Evolutionary conservation across 768 basidiomycete genomes (phyloP), one percentile per base, ranked within the genome.

Genomic region (Tulasnella sp.): DNA sequence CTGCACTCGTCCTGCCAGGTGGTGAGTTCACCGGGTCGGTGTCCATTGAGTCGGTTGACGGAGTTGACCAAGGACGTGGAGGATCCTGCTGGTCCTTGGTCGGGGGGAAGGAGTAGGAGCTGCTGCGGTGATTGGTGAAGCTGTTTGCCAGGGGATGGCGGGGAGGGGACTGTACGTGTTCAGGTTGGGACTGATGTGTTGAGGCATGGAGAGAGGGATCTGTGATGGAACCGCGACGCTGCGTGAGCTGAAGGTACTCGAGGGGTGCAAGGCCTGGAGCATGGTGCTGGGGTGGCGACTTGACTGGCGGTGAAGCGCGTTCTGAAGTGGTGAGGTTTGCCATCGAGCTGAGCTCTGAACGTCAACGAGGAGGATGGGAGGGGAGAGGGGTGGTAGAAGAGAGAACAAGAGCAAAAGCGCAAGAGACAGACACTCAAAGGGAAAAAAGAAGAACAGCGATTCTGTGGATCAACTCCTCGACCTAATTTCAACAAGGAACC

Each of bases 151-250:
- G n/a, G 19, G 37, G 58, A n/a, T 58, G 45, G n/a, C 49, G 64
- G 22, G 67, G 75, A 25, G 75, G 67, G 67, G 75, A 76, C 38
- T 42, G 75, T 34, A 29, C 42, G 29, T 74, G 37, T n/a, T 68
- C 64, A n/a, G 67, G 22, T 22, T 76, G 74, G 39, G 80, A 82
- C 52, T 78, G 82, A 58, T 69, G 77, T 75, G 80, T 76, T 34
- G 79, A 78, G 31, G 79, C 89, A 83, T 92, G 91, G 71, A 93
- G 86, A 54, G 90, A 90, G 3, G 92, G 92, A 85, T 94, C 93
- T 9, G 92, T 92, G 81, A 93, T 91, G 1, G 93, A 93, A 77
- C 91, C 91, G 76, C 92, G 85, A n/a, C 92, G 88, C 81, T 93
- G 93, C 74, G 87, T 92, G 76, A 72, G 39, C 82, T 93, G 92